These are phyloP conservation scores for Haplosporangium sp. DNA, from an alignment of 371 early-diverging fungal species.

Conservation along the genomic window DNA sequence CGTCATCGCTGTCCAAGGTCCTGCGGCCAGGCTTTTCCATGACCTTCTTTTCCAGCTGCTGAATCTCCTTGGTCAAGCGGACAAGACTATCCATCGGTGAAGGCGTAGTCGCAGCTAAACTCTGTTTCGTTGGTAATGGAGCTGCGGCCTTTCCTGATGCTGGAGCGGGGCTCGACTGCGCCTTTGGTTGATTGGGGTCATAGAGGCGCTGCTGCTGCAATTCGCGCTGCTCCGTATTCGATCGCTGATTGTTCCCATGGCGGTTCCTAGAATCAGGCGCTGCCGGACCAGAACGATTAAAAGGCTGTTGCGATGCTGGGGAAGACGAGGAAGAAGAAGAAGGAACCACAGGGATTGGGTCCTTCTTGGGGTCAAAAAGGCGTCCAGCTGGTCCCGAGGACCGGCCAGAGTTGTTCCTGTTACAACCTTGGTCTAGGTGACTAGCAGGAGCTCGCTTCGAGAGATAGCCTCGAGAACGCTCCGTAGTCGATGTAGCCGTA, in stretches of 20 bases:
- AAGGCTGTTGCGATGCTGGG: slow-evolving; percentile 13
- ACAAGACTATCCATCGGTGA: slow-evolving; percentile 30
- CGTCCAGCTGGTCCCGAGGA: slow-evolving; percentile 27
- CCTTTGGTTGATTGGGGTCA: slow-evolving; percentile 47
- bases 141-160: slow-evolving; percentile 9
- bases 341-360: slow-evolving; percentile 46
- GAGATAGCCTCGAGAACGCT: slow-evolving; percentile 33
- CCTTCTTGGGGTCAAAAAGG: slow-evolving; percentile 51
- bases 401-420: slow-evolving; percentile 14
- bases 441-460: slow-evolving; percentile 13
- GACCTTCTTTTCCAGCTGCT: slow-evolving; percentile 47
- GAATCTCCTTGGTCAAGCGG: slow-evolving; percentile 50
- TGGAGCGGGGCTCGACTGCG: slow-evolving; percentile 15
- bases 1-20: slow-evolving; percentile 46
- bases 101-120: slow-evolving; percentile 19
- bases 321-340: slow-evolving; percentile 19
- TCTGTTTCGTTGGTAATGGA: slow-evolving; percentile 13
- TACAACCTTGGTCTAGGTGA: slow-evolving; percentile 24
- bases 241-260: slow-evolving; percentile 5
- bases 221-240: slow-evolving; percentile 10
- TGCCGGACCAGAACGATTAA: slow-evolving; percentile 14
- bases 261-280: slow-evolving; percentile 22
- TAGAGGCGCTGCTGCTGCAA: slow-evolving; percentile 35
- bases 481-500: not conserved
- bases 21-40: slow-evolving; percentile 49